Conservation (phyloP, 164 flowering plant species). For the Euptelea pleiosperma region DNA sequence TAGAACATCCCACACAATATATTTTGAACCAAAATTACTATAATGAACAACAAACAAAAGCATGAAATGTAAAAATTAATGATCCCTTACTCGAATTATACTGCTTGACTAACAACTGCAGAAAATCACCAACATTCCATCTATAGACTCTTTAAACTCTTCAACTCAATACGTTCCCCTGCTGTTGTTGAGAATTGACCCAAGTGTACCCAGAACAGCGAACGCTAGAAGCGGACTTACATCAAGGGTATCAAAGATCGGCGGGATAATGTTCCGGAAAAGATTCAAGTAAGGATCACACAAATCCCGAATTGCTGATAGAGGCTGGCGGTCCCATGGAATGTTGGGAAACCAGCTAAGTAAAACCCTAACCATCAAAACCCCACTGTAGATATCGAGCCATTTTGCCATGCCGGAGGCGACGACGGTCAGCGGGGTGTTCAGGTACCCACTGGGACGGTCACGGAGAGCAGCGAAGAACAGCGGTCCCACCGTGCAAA, state of each 20-base stretch:
- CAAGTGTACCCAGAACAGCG: constrained; percentile 67
- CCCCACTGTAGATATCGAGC: constrained; percentile 88
- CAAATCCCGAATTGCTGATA: constrained; percentile 82
- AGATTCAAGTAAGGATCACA: constrained; percentile 90
- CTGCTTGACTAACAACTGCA: background rate
- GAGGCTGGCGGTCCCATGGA: constrained; percentile 90
- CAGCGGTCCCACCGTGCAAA: constrained; percentile 47
- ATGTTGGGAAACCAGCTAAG: constrained; percentile 99
- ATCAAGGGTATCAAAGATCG: constrained; percentile 71
- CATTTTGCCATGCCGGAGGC: constrained; percentile 86
- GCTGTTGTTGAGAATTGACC: constrained; percentile 46
- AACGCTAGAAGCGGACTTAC: constrained; percentile 88
- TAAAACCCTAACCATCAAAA: constrained; percentile 88
- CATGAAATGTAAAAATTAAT: background rate
- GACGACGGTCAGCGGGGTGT: constrained; percentile 77
- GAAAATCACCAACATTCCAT: background rate
- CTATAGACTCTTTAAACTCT: background rate
- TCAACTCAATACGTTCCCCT: constrained; percentile 23
- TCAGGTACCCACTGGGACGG: constrained; percentile 42
- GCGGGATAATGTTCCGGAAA: constrained; percentile 84
- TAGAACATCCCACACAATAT: background rate
- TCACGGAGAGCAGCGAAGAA: constrained; percentile 60
- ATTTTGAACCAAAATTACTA: constrained; percentile 1
- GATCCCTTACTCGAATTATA: background rate
- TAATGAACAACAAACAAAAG: constrained; percentile 1